phyloP scores from a whole-genome alignment of 2,329 filamentous ascomycete genomes.

The Aspergillus spinulosporus region DNA sequence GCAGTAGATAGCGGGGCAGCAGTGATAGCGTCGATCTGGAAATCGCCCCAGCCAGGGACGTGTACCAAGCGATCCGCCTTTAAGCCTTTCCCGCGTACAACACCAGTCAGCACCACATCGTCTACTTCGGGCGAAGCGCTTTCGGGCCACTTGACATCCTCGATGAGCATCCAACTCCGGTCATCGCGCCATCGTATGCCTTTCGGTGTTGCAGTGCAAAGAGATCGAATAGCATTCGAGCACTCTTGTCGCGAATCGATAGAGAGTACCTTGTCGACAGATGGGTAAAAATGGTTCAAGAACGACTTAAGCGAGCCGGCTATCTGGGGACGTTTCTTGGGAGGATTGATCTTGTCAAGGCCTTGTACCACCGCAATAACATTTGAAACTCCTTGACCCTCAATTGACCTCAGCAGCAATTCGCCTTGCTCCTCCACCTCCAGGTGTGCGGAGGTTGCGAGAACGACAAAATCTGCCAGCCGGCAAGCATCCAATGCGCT shows the following conservation, averaged over 20 bases:
- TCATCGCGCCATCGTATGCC: slow-evolving; percentile 95
- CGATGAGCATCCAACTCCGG: slow-evolving; percentile 90
- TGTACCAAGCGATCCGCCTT: slow-evolving; percentile 90
- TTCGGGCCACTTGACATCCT: slow-evolving; percentile 72
- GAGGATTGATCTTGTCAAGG: slow-evolving; percentile 73
- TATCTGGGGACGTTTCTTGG: slow-evolving; percentile 75
- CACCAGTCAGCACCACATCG: slow-evolving; percentile 76
- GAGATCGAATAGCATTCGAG: slow-evolving; percentile 81
- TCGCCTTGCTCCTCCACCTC: slow-evolving; percentile 80
- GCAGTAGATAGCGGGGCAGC: slow-evolving; percentile 66
- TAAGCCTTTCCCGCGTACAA: slow-evolving; percentile 79
- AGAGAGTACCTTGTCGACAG: slow-evolving; percentile 86
- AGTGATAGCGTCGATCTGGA: slow-evolving; percentile 86
- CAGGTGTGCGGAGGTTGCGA: slow-evolving; percentile 76
- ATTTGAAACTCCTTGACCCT: slow-evolving; percentile 92
- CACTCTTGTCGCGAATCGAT: slow-evolving; percentile 88
- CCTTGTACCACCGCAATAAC: slow-evolving; percentile 82
- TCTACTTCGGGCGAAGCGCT: slow-evolving; percentile 46
- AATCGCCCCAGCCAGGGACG: slow-evolving; percentile 90
- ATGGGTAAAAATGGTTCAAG: slow-evolving; percentile 91
- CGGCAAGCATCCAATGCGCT: slow-evolving; percentile 81
- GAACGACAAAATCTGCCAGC: slow-evolving; percentile 85
- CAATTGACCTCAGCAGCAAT: slow-evolving; percentile 78
- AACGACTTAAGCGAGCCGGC: slow-evolving; percentile 84
- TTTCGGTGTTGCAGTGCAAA: slow-evolving; percentile 90